Base-by-base conservation (phyloP, 768 basidiomycete species). In the Favolaschia claudopus region DNA sequence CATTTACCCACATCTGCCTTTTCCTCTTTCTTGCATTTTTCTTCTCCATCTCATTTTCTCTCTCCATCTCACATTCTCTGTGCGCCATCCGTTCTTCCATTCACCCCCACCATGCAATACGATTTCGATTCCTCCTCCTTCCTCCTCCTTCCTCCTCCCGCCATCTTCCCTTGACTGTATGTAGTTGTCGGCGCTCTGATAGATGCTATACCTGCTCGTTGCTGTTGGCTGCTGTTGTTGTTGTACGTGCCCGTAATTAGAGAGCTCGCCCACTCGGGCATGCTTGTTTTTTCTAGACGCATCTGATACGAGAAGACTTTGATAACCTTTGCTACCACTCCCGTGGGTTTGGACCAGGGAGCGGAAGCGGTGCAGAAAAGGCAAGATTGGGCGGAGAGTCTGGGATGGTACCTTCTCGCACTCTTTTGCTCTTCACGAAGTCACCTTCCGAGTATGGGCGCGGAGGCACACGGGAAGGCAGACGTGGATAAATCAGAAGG, bases 221-320 rank as follows among this genome's bases (percentile, higher is more conserved):
- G n/a, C n/a, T n/a, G n/a, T n/a, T n/a, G n/a, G n/a, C n/a, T 42
- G 10, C 27, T 39, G 55, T 49, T 58, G 40, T 58, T 50, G 56
- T 55, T 31, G 44, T 9, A 43, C 25, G 22, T 33, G 46, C 32
- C 55, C 47, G 2, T 49, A 57, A 57, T 57, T 48, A 47, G 49
- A 24, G 37, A 51, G 50, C 33, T 34, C 31, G 38, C 17, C 34
- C 37, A 1, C 27, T 13, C 36, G 25, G 49, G 36, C 28, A 17
- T n/a, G n/a, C n/a, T 34, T 36, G 47, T 48, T 24, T 29, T 48
- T 22, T 20, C 17, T 25, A n/a, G 28, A 36, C 28, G 25, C 25
- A 19, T 25, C 19, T 52, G 50, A 5, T 17, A 19, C 13, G 22
- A 15, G 3, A 2, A 44, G n/a, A 17, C 24, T 25, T 15, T 37